A percentile compares a stretch with the other conserved stretches of the same genome.
phyloP scores from a whole-genome alignment of 2,329 filamentous ascomycete genomes.

The Stenocarpella maydis region DNA sequence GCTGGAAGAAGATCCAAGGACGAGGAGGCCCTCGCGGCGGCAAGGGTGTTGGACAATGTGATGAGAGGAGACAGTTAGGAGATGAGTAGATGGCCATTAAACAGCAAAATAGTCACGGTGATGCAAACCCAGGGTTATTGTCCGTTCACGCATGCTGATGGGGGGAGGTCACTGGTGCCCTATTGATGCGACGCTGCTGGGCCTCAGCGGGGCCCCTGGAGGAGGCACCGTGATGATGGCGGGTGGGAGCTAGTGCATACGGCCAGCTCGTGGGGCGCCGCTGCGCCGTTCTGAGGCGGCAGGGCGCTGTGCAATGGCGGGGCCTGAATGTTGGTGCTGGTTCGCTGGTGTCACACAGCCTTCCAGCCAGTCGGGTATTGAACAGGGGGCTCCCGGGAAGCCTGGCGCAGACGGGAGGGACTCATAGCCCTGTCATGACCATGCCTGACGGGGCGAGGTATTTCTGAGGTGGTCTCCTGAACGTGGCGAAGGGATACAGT shows the following conservation, averaged over 20 bases:
- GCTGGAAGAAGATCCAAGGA: conserved; percentile 33
- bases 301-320: background rate
- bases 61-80: conserved; percentile 14
- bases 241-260: background rate
- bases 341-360: background rate
- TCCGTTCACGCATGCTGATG: rapidly evolving
- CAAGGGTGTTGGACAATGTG: conserved; percentile 24
- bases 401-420: background rate
- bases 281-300: background rate
- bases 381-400: background rate
- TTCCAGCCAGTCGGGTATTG: background rate
- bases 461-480: conserved; percentile 11
- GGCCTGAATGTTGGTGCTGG: background rate
- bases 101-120: too few species aligned
- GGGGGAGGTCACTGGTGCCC: too few species aligned
- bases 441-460: conserved; percentile 9
- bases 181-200: background rate
- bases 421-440: conserved; percentile 27
- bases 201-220: background rate
- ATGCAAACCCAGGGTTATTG: rapidly evolving
- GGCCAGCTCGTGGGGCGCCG: background rate
- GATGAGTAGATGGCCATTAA: background rate
- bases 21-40: conserved; percentile 31
- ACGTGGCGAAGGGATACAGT: conserved; percentile 9
- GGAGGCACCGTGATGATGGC: background rate